These are phyloP conservation scores for Cordyceps cateniannulata DNA, from an alignment of 2,329 filamentous ascomycete species.

Conservation along the genomic window DNA sequence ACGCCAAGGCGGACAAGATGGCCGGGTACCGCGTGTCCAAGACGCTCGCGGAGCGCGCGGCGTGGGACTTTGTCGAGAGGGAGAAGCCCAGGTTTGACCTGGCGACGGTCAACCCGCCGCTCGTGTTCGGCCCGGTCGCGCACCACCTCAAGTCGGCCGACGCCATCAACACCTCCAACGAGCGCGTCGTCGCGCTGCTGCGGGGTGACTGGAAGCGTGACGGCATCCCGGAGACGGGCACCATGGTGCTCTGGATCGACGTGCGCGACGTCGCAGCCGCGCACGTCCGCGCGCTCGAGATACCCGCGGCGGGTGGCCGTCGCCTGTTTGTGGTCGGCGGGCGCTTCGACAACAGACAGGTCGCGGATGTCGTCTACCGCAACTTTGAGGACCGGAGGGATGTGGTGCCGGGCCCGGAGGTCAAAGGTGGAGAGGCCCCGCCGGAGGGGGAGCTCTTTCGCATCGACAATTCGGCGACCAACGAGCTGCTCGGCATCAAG, in stretches of 20 bases:
- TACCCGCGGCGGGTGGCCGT: conserved; percentile 39
- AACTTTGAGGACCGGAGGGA: conserved; percentile 45
- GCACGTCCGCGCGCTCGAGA: conserved; percentile 46
- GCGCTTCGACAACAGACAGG: conserved; percentile 38
- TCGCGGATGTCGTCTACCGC: conserved; percentile 37
- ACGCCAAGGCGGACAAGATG: conserved; percentile 30
- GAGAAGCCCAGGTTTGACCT: conserved; percentile 42
- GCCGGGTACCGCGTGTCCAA: conserved; percentile 50
- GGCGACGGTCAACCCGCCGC: conserved; percentile 47
- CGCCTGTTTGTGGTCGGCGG: conserved; percentile 45
- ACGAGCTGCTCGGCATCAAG: conserved; percentile 54
- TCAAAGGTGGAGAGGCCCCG: conserved; percentile 36
- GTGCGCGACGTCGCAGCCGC: conserved; percentile 49
- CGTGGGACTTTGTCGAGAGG: conserved; percentile 44
- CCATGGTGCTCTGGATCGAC: conserved; percentile 44
- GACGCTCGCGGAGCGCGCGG: conserved; percentile 45
- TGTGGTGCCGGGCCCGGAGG: conserved; percentile 38
- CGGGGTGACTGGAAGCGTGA: conserved; percentile 40
- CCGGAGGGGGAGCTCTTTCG: conserved; percentile 38
- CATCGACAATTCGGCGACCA: conserved; percentile 53
- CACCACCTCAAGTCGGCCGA: conserved; percentile 40
- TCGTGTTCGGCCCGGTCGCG: conserved; percentile 48
- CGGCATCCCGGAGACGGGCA: conserved; percentile 34
- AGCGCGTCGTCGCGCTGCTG: conserved; percentile 44
- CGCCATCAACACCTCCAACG: conserved; percentile 48